phyloP scores from a whole-genome alignment of 345 rosid species.

The Hevea brasiliensis region DNA sequence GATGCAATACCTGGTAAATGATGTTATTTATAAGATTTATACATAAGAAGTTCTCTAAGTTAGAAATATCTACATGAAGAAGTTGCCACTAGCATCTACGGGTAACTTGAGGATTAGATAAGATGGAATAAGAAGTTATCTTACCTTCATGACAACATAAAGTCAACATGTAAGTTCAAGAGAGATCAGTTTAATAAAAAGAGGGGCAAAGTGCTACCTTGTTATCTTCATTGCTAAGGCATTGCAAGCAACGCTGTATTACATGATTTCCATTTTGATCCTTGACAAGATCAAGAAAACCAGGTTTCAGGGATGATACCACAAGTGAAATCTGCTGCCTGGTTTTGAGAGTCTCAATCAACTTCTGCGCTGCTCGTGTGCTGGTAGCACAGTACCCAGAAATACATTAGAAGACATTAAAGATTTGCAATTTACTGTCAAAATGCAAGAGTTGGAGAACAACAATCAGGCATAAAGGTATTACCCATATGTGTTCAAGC shows the following conservation, averaged over 20 bases:
- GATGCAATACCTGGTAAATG: too few species aligned
- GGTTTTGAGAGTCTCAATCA: constrained; percentile 56
- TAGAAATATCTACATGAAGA: too few species aligned
- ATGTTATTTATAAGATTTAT: too few species aligned
- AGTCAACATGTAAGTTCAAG: background rate
- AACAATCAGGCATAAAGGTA: background rate
- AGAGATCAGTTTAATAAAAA: background rate
- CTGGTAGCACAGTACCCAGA: constrained; percentile 28
- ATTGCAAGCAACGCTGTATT: constrained; percentile 65
- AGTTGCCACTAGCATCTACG: background rate
- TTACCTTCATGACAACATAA: background rate
- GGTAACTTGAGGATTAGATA: background rate
- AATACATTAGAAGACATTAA: background rate
- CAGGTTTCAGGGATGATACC: constrained; percentile 49
- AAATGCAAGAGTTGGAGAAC: background rate
- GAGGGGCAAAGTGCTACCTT: constrained; percentile 31
- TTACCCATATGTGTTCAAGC: constrained; percentile 41
- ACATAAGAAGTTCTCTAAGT: background rate
- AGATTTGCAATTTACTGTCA: background rate
- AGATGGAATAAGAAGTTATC: background rate
- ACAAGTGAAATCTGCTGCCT: constrained; percentile 51
- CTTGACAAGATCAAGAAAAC: constrained; percentile 50
- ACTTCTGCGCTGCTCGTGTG: constrained; percentile 60
- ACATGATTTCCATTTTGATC: constrained; percentile 86
- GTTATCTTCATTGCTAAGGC: constrained; percentile 52